These are phyloP conservation scores for Globisporangium acanthophoron DNA, from an alignment of 352 stramenopile genomes.

Conservation along the genomic window DNA sequence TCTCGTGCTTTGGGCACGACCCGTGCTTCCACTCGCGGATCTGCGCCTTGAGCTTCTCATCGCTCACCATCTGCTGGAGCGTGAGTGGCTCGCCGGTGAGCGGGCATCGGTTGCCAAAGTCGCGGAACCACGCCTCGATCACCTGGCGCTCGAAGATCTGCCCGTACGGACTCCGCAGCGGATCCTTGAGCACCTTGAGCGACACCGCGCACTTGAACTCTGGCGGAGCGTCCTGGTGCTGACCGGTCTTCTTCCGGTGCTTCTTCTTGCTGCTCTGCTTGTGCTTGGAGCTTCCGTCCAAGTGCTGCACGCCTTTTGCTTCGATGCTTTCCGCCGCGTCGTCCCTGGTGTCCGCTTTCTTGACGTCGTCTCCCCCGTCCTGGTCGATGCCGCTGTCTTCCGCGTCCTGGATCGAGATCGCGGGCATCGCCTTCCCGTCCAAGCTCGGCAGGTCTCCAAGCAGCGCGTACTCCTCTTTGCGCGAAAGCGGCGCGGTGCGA, in stretches of 20 bases:
- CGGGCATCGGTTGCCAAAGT: conserved; percentile 80
- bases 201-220: conserved; percentile 79
- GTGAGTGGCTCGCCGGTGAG: conserved; percentile 66
- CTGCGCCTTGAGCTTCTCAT: conserved; percentile 47
- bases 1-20: neutral
- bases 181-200: conserved; percentile 61
- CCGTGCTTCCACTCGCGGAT: conserved; percentile 68
- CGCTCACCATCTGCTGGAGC: conserved; percentile 36
- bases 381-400: conserved; percentile 14
- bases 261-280: conserved; percentile 35
- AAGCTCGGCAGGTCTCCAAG: conserved; percentile 68
- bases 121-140: conserved; percentile 75
- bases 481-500: conserved; percentile 30
- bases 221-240: conserved; percentile 21
- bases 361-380: conserved; percentile 21
- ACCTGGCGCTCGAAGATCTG: conserved; percentile 76
- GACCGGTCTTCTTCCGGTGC: conserved; percentile 29
- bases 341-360: conserved; percentile 21
- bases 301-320: neutral
- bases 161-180: conserved; percentile 63
- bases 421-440: conserved; percentile 20
- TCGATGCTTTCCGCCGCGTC: conserved; percentile 12
- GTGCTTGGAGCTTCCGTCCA: conserved; percentile 9
- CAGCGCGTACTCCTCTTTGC: conserved; percentile 78
- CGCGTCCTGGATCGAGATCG: conserved; percentile 55